phyloP scores from a whole-genome alignment of 1,139 yeast species.

The Arxiozyma telluris region DNA sequence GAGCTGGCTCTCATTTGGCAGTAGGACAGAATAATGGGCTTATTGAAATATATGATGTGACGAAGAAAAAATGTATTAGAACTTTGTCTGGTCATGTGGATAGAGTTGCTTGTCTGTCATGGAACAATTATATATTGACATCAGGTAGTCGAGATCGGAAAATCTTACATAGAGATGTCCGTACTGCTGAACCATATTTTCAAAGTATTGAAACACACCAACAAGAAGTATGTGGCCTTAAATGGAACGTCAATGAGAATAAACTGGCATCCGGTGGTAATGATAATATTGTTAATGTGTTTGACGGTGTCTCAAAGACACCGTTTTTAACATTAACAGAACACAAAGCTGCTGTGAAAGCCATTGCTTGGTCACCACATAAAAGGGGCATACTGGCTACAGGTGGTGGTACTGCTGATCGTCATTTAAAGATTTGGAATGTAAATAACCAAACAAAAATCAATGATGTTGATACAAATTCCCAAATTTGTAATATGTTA shows the following conservation, averaged over 20 bases:
- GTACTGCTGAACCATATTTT: constrained; percentile 76
- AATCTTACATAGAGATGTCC: constrained; percentile 83
- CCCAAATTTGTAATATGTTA: constrained; percentile 87
- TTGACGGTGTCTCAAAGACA: constrained; percentile 70
- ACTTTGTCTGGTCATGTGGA: constrained; percentile 88
- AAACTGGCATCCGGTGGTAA: constrained; percentile 90
- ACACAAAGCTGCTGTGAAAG: constrained; percentile 93
- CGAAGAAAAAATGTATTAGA: constrained; percentile 72
- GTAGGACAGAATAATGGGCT: constrained; percentile 81
- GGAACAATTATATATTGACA: constrained; percentile 86
- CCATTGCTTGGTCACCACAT: constrained; percentile 96
- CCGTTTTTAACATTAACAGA: constrained; percentile 73
- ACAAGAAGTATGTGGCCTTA: constrained; percentile 93
- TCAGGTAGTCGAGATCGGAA: constrained; percentile 84
- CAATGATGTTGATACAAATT: constrained; percentile 82
- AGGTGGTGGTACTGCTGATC: constrained; percentile 97
- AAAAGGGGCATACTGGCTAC: constrained; percentile 87
- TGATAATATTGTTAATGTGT: constrained; percentile 74
- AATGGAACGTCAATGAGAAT: constrained; percentile 86
- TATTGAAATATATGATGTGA: constrained; percentile 94
- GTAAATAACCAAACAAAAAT: constrained; percentile 67
- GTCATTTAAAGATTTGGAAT: constrained; percentile 87
- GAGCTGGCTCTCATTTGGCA: constrained; percentile 87
- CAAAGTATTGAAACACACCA: constrained; percentile 65
- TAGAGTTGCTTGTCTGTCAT: constrained; percentile 79